Conservation (phyloP, 2,329 filamentous ascomycete genomes). For the Pseudocercospora cruenta region DNA sequence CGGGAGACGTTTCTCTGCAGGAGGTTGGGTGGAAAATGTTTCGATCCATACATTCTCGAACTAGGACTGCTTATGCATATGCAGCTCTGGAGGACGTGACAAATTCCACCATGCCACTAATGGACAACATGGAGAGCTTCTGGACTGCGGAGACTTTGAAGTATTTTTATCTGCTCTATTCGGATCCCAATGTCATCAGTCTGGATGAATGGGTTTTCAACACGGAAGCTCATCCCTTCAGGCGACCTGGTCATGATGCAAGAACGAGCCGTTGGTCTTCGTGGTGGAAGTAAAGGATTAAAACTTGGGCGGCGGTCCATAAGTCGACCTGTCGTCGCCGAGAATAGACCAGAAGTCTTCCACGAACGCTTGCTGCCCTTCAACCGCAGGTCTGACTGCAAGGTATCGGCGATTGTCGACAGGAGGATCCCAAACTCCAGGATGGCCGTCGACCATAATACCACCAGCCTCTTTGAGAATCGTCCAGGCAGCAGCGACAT, state of each 20-base stretch:
- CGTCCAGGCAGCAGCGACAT: not conserved
- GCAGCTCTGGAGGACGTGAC: slow-evolving; percentile 70
- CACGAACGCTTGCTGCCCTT: not conserved
- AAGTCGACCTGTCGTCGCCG: not conserved
- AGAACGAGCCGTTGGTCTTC: slow-evolving; percentile 11
- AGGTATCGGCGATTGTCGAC: not conserved
- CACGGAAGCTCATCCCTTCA: slow-evolving; percentile 51
- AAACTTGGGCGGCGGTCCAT: not conserved
- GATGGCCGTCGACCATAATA: not conserved
- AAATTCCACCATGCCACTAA: slow-evolving; percentile 43
- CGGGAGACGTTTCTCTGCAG: slow-evolving; percentile 66
- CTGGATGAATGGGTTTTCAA: slow-evolving; percentile 59
- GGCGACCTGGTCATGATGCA: slow-evolving; percentile 14
- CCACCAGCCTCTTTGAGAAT: not conserved
- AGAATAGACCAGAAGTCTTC: not conserved
- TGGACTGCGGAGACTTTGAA: slow-evolving; percentile 72
- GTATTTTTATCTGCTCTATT: slow-evolving; percentile 67
- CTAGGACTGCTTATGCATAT: slow-evolving; percentile 65
- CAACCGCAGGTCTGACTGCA: not conserved
- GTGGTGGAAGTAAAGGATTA: slow-evolving; percentile 4
- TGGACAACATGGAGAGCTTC: slow-evolving; percentile 75
- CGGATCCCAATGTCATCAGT: slow-evolving; percentile 60
- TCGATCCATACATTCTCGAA: slow-evolving; percentile 62
- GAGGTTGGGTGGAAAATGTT: slow-evolving; percentile 78
- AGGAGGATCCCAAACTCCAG: not conserved